Evolutionary conservation across 2,329 filamentous ascomycete genomes (phyloP).

Genomic region (Paecilomyces variotii): DNA sequence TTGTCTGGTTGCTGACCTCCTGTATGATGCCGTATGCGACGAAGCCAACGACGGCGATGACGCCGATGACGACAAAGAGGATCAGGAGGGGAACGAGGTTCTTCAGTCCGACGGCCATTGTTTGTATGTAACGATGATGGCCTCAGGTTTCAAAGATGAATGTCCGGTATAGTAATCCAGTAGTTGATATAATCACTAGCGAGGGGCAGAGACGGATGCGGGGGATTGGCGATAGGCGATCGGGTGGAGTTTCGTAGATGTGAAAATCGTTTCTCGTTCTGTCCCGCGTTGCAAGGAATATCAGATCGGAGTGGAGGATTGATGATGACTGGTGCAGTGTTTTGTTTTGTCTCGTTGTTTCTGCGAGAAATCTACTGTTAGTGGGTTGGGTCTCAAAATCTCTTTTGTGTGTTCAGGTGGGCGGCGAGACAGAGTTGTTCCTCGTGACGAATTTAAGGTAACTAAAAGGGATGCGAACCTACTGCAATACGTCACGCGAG

Average conservation of each 20-base stretch:
- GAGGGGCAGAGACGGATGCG: background rate
- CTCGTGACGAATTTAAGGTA: background rate
- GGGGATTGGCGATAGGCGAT: background rate
- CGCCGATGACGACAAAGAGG: slow-evolving; percentile 45
- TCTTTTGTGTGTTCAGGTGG: background rate
- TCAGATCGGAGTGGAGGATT: background rate
- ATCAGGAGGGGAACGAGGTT: slow-evolving; percentile 50
- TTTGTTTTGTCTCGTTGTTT: background rate
- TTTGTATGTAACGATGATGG: background rate
- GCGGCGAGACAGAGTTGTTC: background rate
- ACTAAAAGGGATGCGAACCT: background rate
- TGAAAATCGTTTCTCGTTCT: background rate
- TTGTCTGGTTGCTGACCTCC: slow-evolving; percentile 50
- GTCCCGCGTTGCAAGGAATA: background rate
- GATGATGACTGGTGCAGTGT: background rate
- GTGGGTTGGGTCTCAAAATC: background rate
- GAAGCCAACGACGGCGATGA: slow-evolving; percentile 47
- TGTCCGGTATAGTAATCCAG: background rate
- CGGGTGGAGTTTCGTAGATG: background rate
- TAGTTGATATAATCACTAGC: background rate
- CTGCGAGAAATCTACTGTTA: background rate
- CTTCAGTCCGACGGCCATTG: slow-evolving; percentile 3
- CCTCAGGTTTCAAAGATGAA: background rate
- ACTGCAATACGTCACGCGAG: too few relatives aligned
- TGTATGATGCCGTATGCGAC: slow-evolving; percentile 51